phyloP scores from a whole-genome alignment of 257 asterid species.

The Gynochthodes officinalis region DNA sequence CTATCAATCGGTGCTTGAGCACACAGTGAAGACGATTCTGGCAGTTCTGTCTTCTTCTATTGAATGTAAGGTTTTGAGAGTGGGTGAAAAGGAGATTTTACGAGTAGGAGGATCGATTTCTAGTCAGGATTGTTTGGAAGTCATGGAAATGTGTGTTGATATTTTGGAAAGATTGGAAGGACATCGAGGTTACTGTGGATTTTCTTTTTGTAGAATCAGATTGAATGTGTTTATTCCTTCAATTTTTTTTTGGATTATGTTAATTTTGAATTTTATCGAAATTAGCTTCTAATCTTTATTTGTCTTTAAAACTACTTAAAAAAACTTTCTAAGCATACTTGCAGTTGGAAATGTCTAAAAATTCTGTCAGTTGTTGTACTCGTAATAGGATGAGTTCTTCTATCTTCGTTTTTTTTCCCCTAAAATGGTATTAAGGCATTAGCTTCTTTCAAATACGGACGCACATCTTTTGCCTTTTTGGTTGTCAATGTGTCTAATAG shows the following conservation, averaged over 20 bases:
- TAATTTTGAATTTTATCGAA: background rate
- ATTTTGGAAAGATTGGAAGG: constrained; percentile 40
- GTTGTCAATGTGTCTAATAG: background rate
- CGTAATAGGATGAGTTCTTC: no score
- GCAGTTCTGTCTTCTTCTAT: constrained; percentile 58
- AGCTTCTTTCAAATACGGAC: background rate
- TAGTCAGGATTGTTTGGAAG: constrained; percentile 31
- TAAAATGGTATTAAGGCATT: background rate
- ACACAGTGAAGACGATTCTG: constrained; percentile 43
- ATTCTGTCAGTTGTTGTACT: background rate
- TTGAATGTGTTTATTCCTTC: background rate
- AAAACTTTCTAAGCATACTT: background rate
- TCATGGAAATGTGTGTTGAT: constrained; percentile 45
- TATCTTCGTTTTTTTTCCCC: background rate
- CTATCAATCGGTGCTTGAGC: constrained; percentile 47
- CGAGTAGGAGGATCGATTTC: constrained; percentile 55
- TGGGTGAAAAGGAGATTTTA: constrained; percentile 33
- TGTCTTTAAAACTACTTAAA: no score
- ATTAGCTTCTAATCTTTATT: background rate
- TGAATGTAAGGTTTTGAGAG: constrained; percentile 42
- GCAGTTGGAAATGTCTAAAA: background rate
- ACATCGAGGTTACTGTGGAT: constrained; percentile 35
- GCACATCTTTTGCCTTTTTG: background rate
- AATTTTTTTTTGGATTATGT: background rate
- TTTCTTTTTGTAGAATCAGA: background rate